A percentile compares a stretch with the other conserved stretches of the same genome.
Conservation (phyloP, 2,329 filamentous ascomycete species). For the Xylariales sp. region DNA sequence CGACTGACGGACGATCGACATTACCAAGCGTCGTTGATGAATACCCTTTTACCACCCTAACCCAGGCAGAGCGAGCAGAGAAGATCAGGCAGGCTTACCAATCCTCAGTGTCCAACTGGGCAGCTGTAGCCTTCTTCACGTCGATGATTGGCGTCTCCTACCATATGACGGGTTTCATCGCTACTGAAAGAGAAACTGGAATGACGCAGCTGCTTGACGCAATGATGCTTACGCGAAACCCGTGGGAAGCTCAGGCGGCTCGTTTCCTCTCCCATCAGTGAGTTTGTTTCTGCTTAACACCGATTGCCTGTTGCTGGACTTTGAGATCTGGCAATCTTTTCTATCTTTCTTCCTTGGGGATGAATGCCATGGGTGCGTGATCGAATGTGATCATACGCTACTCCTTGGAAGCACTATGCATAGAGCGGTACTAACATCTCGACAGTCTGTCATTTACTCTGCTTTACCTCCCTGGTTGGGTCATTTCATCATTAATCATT, state of each 20-base stretch:
- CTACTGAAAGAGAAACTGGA: constrained; percentile 78
- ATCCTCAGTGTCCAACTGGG: constrained; percentile 66
- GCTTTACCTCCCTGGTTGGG: constrained; percentile 79
- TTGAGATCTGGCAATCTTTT: no score
- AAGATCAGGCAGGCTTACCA: constrained; percentile 68
- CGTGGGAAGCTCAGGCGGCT: constrained; percentile 74
- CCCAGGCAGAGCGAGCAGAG: constrained; percentile 60
- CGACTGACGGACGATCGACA: constrained; percentile 23
- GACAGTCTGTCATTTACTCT: constrained; percentile 72
- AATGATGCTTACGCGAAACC: constrained; percentile 75
- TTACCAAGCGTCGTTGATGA: constrained; percentile 51
- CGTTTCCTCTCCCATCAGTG: constrained; percentile 79
- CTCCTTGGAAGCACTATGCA: no score
- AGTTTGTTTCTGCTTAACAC: no score
- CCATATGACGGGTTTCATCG: constrained; percentile 81
- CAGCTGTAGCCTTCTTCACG: constrained; percentile 76
- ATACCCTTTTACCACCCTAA: constrained; percentile 73
- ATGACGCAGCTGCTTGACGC: constrained; percentile 87
- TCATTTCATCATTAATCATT: constrained; percentile 67
- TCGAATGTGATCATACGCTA: no score
- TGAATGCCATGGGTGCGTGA: no score
- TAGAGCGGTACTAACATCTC: no score
- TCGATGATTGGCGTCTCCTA: constrained; percentile 79
- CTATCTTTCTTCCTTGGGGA: no score
- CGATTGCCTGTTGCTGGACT: no score